A percentile compares a stretch with the other conserved stretches of the same genome.
These are phyloP conservation scores for Stipa capillata DNA, from an alignment of 176 grass and related monocot species.

Conservation along the genomic window DNA sequence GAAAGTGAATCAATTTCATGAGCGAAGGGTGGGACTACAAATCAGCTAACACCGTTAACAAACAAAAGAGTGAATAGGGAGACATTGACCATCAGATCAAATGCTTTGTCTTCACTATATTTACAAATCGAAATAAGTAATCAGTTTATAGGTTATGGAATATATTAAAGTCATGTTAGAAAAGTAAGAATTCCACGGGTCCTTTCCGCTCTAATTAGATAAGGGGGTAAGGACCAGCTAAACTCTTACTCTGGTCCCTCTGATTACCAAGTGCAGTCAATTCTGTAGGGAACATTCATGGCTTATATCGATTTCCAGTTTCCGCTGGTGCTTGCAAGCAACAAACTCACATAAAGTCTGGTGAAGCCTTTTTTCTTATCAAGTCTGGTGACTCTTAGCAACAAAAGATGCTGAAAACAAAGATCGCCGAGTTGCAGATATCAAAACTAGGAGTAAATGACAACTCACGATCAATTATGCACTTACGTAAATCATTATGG, in stretches of 20 bases:
- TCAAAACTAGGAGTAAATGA: neutral
- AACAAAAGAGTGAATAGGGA: neutral
- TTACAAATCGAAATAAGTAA: neutral
- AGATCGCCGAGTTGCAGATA: neutral
- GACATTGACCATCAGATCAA: neutral
- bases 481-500: neutral
- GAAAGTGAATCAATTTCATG: neutral
- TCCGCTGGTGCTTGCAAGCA: neutral
- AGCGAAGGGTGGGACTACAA: neutral
- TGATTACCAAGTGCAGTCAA: too few species aligned
- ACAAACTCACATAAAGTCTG: neutral
- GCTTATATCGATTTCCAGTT: neutral
- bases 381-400: neutral
- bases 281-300: neutral
- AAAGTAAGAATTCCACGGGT: neutral
- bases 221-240: too few species aligned
- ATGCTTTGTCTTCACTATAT: neutral
- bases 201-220: too few species aligned
- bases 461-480: slow-evolving; percentile 2
- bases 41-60: neutral
- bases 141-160: neutral
- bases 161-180: neutral
- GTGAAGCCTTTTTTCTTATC: too few species aligned
- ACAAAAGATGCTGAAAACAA: neutral
- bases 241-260: neutral